These are phyloP conservation scores for Eucalyptus urophylla DNA, from an alignment of 345 rosid genomes.

Conservation along the genomic window DNA sequence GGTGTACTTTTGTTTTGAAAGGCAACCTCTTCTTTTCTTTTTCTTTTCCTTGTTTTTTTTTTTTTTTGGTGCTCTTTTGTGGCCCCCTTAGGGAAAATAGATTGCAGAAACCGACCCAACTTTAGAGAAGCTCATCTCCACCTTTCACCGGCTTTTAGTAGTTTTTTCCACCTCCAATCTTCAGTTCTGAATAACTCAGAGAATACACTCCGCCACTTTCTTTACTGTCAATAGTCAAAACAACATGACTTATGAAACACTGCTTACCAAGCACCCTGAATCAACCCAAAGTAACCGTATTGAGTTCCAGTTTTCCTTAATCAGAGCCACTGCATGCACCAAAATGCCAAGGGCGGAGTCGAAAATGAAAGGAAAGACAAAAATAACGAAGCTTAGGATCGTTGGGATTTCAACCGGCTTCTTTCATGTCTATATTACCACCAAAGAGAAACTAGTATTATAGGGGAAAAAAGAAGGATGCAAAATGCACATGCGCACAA, in stretches of 20 bases:
- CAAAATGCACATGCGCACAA: neutral
- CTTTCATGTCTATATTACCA: neutral
- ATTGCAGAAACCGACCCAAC: neutral
- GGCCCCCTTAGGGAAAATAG: neutral
- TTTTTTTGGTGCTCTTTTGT: no score
- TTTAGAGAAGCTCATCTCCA: neutral
- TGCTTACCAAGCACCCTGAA: neutral
- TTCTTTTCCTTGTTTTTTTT: accelerated
- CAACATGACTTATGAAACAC: neutral
- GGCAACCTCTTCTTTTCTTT: neutral
- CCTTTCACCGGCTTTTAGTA: neutral
- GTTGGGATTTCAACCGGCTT: neutral
- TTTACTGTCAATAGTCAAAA: neutral
- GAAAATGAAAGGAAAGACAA: neutral
- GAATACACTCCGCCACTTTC: neutral
- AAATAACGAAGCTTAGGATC: neutral
- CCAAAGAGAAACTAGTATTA: neutral
- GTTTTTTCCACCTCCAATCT: neutral
- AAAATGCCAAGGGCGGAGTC: neutral
- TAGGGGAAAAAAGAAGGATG: neutral
- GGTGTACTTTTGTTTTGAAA: neutral
- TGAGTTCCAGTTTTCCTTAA: neutral
- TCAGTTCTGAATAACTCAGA: neutral
- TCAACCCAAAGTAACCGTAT: neutral
- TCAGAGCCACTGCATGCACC: neutral